Percentiles rank a stretch among this genome's conserved stretches.
These are phyloP conservation scores for Neurospora sp. DNA, from an alignment of 495 filamentous ascomycete species.

Conservation along the genomic window DNA sequence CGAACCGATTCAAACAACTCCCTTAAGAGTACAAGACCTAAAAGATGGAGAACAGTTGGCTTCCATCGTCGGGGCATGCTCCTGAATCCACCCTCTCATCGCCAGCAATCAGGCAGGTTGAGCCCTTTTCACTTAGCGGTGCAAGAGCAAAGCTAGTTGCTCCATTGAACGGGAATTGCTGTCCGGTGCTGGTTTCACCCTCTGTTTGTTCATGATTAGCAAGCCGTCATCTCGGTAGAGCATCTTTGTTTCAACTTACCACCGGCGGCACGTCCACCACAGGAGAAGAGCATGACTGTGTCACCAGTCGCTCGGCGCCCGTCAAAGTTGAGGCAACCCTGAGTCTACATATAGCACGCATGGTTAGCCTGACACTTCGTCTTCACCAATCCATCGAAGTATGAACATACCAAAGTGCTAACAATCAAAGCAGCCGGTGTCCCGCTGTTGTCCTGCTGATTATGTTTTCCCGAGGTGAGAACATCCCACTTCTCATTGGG, in stretches of 20 bases:
- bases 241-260: constrained; percentile 16
- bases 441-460: constrained; percentile 18
- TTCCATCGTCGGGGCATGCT: constrained; percentile 29
- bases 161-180: constrained; percentile 32
- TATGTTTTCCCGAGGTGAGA: constrained; percentile 42
- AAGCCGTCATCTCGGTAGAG: constrained; percentile 5
- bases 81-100: constrained; percentile 29
- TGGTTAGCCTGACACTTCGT: neutral
- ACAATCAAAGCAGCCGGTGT: constrained; percentile 33
- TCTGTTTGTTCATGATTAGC: constrained; percentile 8
- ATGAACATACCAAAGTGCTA: constrained; percentile 31
- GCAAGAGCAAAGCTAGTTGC: constrained; percentile 32
- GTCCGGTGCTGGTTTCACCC: constrained; percentile 31
- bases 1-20: neutral
- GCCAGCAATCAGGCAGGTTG: constrained; percentile 32
- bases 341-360: constrained; percentile 16
- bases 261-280: constrained; percentile 43
- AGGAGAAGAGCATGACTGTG: constrained; percentile 42
- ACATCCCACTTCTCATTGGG: constrained; percentile 46
- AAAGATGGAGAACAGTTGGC: constrained; percentile 38
- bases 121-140: constrained; percentile 28
- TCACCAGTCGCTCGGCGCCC: constrained; percentile 31
- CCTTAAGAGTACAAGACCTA: constrained; percentile 1
- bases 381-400: neutral
- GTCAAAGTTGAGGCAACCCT: constrained; percentile 45